Evolutionary conservation across 2,329 filamentous ascomycete species (phyloP), one percentile per base, ranked within the genome.

Genomic region (Apiospora aurea): DNA sequence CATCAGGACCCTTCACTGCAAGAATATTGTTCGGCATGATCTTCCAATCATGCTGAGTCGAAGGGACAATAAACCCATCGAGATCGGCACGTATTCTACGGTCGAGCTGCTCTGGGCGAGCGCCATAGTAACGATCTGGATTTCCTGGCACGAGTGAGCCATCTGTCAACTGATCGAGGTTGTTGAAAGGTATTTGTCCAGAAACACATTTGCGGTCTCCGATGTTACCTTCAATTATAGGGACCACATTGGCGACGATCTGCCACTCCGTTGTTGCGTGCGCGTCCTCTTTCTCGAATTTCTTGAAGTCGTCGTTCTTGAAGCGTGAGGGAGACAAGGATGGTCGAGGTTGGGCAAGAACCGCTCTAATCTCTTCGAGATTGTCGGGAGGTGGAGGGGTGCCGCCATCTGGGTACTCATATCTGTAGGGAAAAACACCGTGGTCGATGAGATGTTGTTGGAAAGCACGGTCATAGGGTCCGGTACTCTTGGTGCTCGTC

Each of bases 91-190:
- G 77, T 61, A 81, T 71, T 47, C 76, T 38, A 72, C 73, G 77
- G 41, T 76, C 71, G 14, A 81, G 74, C 69, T 81, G 75, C 73
- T 78, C 78, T 44, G 77, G 76, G 24, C 74, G 75, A 38, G 77
- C 74, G 18, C 80, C 77, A 72, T 81, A 76, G 73, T 79, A 81
- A 70, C 77, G 70, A 73, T 81, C 79, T 53, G 76, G 79, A 69
- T 80, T 80, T 29, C 69, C 74, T 14, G 72, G 57, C n/a, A 72
- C 67, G 24, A 77, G 67, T 13, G 71, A 71, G 53, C 57, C 41
- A 34, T 71, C 26, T 6, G 46, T 71, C n/a, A 67, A 34, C 2
- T 24, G 46, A 43, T 67, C 51, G 26, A 71, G 51, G 51, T 71
- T 67, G 7, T 26, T 67, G 14, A 71, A 71, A 29, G 64, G 47